Base-by-base conservation (phyloP, 1,139 yeast species). In the Candida anutae region DNA sequence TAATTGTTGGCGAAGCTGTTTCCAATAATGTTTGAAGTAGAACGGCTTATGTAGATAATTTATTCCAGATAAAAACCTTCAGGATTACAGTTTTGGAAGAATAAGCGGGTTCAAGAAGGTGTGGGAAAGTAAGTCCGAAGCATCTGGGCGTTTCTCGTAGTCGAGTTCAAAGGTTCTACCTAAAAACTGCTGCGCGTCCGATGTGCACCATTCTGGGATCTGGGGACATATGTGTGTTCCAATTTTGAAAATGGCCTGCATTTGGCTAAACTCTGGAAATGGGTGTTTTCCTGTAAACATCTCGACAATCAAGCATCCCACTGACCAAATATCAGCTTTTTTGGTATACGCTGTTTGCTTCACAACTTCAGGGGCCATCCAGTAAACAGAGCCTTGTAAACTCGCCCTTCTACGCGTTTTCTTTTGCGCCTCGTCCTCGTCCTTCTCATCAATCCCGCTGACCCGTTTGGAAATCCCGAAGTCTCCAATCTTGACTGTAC, bases 321-420 rank as follows among this genome's bases (percentile, higher is more conserved):
- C 82, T 0, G 95, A 83, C 97, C 97, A 88, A 17, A 88, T 85
- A 50, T 88, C 97, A 0, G 94, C 94, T 48, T 83, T 84, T 28
- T 81, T 75, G 4, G 95, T 87, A 34, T 85, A 83, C 0, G 90
- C 83, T 1, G 85, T 78, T 47, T 87, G 95, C 45, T 84, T 83
- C 10, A 87, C 95, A 10, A 88, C 95, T 50, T 88, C 97, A 0
- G 97, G 97, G 0, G 96, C 95, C 97, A 88, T 88, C 97, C 97
- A 88, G 47, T 79, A 88, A 0, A 87, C 94, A 5, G 94, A 83
- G 0, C 97, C 97, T 55, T 87, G 96, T 26, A 88, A 53, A 0
- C 95, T 84, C 1, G 87, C 90, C 26, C 95, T 67, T 41, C 83
- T 77, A 15, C 68, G 62, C 9, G 60, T 35, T 39, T 45, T 39